These are phyloP conservation scores for Stenogyne calaminthoides DNA, from an alignment of 305 asterid genomes.

Conservation along the genomic window DNA sequence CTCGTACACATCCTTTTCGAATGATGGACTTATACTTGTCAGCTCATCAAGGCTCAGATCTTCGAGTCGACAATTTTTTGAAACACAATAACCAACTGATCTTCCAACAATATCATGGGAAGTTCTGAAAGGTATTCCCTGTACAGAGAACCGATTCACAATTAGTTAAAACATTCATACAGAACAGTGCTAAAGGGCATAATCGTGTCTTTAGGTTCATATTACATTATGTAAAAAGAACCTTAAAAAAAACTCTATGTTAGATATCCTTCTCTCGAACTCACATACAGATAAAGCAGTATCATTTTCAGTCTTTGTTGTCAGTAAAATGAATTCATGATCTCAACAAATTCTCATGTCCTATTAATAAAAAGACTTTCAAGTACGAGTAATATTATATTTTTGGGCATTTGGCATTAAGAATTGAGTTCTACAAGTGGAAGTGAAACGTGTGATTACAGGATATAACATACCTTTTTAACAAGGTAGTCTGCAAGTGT, in stretches of 20 bases:
- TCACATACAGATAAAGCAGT: neutral
- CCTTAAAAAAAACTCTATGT: neutral
- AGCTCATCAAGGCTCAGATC: conserved; percentile 70
- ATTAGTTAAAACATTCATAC: conserved; percentile 1
- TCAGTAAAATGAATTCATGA: conserved; percentile 9
- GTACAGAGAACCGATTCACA: conserved; percentile 24
- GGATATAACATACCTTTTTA: conserved; percentile 59
- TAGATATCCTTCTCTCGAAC: neutral
- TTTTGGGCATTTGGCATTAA: neutral
- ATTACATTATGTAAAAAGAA: neutral
- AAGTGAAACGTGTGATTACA: neutral
- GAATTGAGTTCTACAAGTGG: neutral
- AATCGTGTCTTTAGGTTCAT: neutral
- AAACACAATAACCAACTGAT: conserved; percentile 79
- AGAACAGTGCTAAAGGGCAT: neutral
- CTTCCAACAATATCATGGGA: conserved; percentile 91
- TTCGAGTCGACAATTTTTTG: conserved; percentile 61
- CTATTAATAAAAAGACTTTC: no score
- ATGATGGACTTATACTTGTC: conserved; percentile 52
- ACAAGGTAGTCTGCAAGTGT: conserved; percentile 97
- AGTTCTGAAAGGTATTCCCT: conserved; percentile 94
- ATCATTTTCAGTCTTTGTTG: neutral
- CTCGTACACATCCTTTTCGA: conserved; percentile 73
- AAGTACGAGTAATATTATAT: no score
- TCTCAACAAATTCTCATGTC: neutral